phyloP scores from a whole-genome alignment of 2,329 filamentous ascomycete species.

The Aphanoascus verrucosus region DNA sequence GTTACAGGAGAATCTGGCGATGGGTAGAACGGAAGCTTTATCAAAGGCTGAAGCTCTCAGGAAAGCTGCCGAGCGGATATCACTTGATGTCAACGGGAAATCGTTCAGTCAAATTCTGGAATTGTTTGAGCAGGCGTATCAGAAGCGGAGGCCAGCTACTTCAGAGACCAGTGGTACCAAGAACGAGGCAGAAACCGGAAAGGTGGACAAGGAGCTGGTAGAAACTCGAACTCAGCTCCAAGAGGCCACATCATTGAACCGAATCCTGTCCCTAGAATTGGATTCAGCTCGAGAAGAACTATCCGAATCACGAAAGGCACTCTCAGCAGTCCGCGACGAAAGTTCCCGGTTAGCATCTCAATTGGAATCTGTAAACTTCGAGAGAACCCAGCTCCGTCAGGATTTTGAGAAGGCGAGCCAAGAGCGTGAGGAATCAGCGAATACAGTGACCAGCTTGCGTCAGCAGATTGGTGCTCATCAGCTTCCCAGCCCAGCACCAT shows the following conservation, averaged over 20 bases:
- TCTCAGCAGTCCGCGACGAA: constrained; percentile 31
- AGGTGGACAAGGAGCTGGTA: constrained; percentile 20
- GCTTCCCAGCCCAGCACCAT: constrained; percentile 24
- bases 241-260: constrained; percentile 22
- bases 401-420: constrained; percentile 25
- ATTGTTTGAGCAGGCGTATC: constrained; percentile 9
- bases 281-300: constrained; percentile 29
- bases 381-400: constrained; percentile 24
- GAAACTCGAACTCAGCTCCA: constrained; percentile 23
- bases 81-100: constrained; percentile 24
- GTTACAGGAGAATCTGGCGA: constrained; percentile 28
- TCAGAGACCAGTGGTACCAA: constrained; percentile 10
- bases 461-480: constrained; percentile 18
- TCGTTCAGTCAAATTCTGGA: constrained; percentile 31
- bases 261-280: constrained; percentile 28
- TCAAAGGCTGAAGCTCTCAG: constrained; percentile 31
- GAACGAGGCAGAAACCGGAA: neutral
- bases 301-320: constrained; percentile 28
- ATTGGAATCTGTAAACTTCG: constrained; percentile 27
- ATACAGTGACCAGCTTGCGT: constrained; percentile 25
- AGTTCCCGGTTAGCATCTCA: constrained; percentile 29
- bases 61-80: constrained; percentile 28
- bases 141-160: neutral
- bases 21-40: constrained; percentile 28
- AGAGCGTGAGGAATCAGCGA: constrained; percentile 25